Conservation (phyloP, 176 grass and related monocot species). For the Oryza officinalis region DNA sequence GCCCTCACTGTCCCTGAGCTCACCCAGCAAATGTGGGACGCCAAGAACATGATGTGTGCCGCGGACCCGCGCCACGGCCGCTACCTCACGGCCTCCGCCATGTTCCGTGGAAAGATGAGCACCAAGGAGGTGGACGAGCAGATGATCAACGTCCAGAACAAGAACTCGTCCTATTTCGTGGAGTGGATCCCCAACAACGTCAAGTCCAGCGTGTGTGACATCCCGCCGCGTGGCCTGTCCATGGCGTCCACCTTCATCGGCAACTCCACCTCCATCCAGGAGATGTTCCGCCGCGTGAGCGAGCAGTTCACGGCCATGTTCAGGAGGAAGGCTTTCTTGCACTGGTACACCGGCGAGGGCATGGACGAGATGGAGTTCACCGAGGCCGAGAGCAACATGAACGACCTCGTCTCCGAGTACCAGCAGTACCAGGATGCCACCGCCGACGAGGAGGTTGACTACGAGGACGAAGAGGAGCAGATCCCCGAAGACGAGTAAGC, state of each 20-base stretch:
- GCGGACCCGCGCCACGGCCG: constrained; percentile 75
- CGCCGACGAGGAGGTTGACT: constrained; percentile 67
- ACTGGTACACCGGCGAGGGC: constrained; percentile 90
- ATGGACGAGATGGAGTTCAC: constrained; percentile 99
- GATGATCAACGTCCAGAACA: constrained; percentile 96
- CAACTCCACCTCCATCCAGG: constrained; percentile 89
- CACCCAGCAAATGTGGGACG: constrained; percentile 95
- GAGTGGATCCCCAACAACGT: constrained; percentile 95
- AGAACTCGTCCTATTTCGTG: constrained; percentile 87
- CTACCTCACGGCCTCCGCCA: constrained; percentile 80
- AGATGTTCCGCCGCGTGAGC: constrained; percentile 91
- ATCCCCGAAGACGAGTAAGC: constrained; percentile 48
- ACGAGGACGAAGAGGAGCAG: constrained; percentile 70
- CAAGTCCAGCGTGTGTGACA: constrained; percentile 86
- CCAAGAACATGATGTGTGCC: constrained; percentile 95
- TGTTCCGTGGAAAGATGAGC: constrained; percentile 95
- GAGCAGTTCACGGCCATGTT: constrained; percentile 98
- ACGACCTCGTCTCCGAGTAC: constrained; percentile 83
- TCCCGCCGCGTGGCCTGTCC: constrained; percentile 65
- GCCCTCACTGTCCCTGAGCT: constrained; percentile 88
- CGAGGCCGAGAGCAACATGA: constrained; percentile 89
- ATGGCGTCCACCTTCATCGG: constrained; percentile 92
- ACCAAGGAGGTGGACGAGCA: constrained; percentile 86
- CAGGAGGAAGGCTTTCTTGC: constrained; percentile 95
- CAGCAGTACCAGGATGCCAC: constrained; percentile 96